phyloP scores from a whole-genome alignment of 1,284 basidiomycete species.

The Rhodotorula glutinis region DNA sequence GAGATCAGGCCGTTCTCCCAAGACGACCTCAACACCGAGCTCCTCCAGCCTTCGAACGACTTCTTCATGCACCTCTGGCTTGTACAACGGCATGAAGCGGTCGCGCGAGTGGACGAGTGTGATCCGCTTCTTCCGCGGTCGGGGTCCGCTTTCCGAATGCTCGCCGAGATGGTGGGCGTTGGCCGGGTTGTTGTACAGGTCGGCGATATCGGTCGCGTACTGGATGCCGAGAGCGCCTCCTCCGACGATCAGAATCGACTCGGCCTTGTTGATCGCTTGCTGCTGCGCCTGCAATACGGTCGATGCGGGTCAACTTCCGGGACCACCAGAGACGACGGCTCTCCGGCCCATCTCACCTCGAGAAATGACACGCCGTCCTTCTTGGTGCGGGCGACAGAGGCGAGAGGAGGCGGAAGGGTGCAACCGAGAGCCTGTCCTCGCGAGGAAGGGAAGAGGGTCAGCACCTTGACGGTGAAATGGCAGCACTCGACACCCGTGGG shows the following conservation, averaged over 20 bases:
- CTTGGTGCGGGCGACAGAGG: constrained; percentile 44
- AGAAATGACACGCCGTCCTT: constrained; percentile 39
- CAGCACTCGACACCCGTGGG: background rate
- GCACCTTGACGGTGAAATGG: no score
- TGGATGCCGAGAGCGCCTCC: constrained; percentile 56
- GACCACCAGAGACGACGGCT: no score
- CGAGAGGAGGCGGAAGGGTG: constrained; percentile 34
- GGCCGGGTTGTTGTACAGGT: constrained; percentile 53
- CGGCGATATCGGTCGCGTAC: constrained; percentile 66
- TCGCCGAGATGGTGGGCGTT: constrained; percentile 18
- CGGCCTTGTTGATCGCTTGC: constrained; percentile 46
- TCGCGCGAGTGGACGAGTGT: constrained; percentile 66
- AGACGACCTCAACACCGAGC: constrained; percentile 50
- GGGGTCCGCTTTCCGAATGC: background rate
- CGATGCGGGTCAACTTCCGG: no score
- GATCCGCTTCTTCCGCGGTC: constrained; percentile 48
- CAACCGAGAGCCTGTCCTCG: constrained; percentile 27
- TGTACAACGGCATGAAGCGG: constrained; percentile 61
- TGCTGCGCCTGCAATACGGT: constrained; percentile 39
- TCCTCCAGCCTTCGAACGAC: constrained; percentile 47
- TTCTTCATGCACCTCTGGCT: constrained; percentile 55
- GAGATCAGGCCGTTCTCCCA: constrained; percentile 50
- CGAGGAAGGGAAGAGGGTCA: background rate
- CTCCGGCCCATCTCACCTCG: no score
- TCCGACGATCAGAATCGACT: constrained; percentile 52